Evolutionary conservation across 208 protist species (phyloP), one percentile per base, ranked within the genome.

Genomic region (Crithidia sp.): DNA sequence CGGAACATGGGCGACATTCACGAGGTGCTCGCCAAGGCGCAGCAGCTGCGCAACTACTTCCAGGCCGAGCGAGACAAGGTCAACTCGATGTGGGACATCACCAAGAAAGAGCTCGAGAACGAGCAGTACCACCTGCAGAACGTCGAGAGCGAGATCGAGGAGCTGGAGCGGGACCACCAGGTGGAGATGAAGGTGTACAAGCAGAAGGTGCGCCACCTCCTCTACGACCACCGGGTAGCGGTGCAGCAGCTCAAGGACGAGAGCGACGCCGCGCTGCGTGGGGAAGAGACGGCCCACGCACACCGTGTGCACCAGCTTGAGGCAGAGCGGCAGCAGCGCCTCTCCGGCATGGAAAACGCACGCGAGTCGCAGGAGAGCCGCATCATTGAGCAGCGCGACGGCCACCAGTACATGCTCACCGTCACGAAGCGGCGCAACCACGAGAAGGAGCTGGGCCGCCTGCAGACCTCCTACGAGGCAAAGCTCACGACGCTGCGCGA

Each of bases 181-280:
- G 92, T 99, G 13, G 95, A 98, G 81, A 95, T 99, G 86, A 97
- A 98, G 84, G 96, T 98, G 72, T 99, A 99, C 90, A 98, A 99
- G 86, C 97, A 99, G 78, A 99, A 98, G 82, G 94, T 99, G 39
- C 95, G 97, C 62, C 96, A 98, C 72, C 77, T 99, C 16, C 74
- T 99, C 2, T 99, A 99, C 71, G 96, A 98, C 74, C 95, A 99
- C 56, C 87, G 94, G 59, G 85, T 97, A 50, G 81, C 93, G 60
- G 84, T 98, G 44, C 91, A 98, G 88, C 71, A 89, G 45, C 86
- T 98, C 50, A 93, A 92, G 76, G 87, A 96, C 14, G 89, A 95
- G 43, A 94, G 94, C 65, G 95, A 98, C 69, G 74, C 85, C 14
- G 84, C 89, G 53, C 74, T 99, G 59, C 90, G 90, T 19, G 88